These are phyloP conservation scores for Aspergillus sp. DNA, from an alignment of 2,329 filamentous ascomycete species.

Conservation along the genomic window DNA sequence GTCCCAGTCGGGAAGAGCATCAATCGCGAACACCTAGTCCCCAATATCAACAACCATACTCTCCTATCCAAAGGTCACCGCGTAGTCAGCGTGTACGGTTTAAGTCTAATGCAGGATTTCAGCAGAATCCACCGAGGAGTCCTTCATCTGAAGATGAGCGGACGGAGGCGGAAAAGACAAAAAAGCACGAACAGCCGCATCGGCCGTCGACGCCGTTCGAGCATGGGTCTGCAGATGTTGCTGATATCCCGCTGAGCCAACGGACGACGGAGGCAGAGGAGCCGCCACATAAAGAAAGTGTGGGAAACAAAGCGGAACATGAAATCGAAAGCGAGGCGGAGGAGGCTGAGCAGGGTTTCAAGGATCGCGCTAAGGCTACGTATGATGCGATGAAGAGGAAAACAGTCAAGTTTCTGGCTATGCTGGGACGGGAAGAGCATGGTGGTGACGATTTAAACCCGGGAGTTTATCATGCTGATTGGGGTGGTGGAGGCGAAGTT, in stretches of 20 bases:
- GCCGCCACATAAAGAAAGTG: background rate
- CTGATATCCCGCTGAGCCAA: background rate
- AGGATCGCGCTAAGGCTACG: background rate
- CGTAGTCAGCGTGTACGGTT: background rate
- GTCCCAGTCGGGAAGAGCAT: too few relatives aligned
- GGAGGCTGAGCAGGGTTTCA: background rate
- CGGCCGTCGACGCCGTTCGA: background rate
- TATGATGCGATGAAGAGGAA: background rate
- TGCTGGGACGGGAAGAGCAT: constrained; percentile 15
- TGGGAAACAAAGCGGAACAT: background rate
- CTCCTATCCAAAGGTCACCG: background rate
- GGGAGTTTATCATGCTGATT: constrained; percentile 18
- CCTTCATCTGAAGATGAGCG: background rate
- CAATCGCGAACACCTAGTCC: background rate
- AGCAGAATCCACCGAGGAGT: background rate
- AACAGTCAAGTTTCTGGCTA: constrained; percentile 2
- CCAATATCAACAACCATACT: background rate
- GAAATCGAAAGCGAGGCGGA: background rate
- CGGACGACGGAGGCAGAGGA: background rate
- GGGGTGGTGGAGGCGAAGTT: constrained; percentile 19
- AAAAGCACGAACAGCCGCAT: background rate
- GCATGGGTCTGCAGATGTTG: background rate
- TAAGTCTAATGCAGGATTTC: background rate
- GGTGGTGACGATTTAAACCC: constrained; percentile 22
- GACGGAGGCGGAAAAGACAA: background rate